Evolutionary conservation across 202 grass and related monocot species (phyloP).

Genomic region (Zizania palustris): DNA sequence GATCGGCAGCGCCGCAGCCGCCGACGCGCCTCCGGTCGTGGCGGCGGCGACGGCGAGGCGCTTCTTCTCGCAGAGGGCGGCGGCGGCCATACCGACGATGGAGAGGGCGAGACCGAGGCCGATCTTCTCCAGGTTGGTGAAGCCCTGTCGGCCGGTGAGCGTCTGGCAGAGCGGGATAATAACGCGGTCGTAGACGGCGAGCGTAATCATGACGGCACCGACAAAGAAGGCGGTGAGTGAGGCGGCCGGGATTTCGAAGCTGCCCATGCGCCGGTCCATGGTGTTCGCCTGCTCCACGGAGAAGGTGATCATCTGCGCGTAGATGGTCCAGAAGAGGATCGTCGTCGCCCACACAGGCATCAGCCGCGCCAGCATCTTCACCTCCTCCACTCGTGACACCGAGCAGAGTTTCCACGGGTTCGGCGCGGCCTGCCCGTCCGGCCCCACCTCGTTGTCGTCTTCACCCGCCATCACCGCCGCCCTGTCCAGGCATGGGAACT

Average conservation of each 20-base stretch:
- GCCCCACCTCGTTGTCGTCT: constrained; percentile 46
- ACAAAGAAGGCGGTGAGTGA: constrained; percentile 93
- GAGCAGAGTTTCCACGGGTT: constrained; percentile 86
- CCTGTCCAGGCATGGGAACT: constrained; percentile 68
- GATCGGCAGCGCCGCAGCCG: constrained; percentile 70
- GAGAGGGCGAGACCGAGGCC: constrained; percentile 77
- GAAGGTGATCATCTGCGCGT: constrained; percentile 95
- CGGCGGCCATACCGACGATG: constrained; percentile 62
- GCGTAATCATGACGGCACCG: constrained; percentile 67
- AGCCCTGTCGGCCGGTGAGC: constrained; percentile 50
- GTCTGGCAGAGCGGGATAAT: constrained; percentile 74
- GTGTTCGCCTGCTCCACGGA: constrained; percentile 93
- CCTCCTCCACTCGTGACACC: constrained; percentile 85
- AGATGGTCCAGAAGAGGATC: constrained; percentile 96
- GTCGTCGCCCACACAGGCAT: constrained; percentile 94
- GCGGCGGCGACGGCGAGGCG: constrained; percentile 42
- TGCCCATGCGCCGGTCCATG: constrained; percentile 71
- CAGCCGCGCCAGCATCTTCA: constrained; percentile 85
- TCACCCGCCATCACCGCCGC: constrained; percentile 75
- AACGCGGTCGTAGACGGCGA: constrained; percentile 72
- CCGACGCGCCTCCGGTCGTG: not conserved
- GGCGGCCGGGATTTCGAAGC: constrained; percentile 76
- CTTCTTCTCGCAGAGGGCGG: constrained; percentile 64
- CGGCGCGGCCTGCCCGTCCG: constrained; percentile 34
- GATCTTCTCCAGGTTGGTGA: constrained; percentile 76